phyloP scores from a whole-genome alignment of 2,329 filamentous ascomycete genomes.

The Exophiala dermatitidis region DNA sequence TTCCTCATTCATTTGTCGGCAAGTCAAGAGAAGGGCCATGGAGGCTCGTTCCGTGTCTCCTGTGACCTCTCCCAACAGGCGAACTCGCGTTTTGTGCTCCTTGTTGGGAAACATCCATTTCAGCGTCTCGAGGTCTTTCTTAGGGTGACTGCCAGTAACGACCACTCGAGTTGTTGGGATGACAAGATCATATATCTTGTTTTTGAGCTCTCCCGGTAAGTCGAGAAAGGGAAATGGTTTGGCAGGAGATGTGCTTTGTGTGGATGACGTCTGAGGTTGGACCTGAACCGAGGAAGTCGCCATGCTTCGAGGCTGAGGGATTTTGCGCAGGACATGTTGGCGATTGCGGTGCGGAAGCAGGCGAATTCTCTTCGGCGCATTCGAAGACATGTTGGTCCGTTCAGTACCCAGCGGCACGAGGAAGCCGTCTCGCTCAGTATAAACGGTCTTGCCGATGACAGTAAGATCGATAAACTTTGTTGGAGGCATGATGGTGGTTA shows the following conservation, averaged over 20 bases:
- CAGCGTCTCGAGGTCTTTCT: slow-evolving; percentile 19
- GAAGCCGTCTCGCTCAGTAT: not conserved
- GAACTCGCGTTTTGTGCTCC: slow-evolving; percentile 19
- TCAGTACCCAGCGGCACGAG: not conserved
- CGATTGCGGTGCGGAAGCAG: slow-evolving; percentile 8
- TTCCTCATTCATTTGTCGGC: slow-evolving; percentile 25
- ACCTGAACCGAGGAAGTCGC: not conserved
- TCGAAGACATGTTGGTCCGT: not conserved
- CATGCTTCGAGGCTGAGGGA: slow-evolving; percentile 1
- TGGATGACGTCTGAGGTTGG: not conserved
- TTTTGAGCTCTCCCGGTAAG: slow-evolving; percentile 62
- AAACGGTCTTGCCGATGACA: too few species aligned
- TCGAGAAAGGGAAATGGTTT: slow-evolving; percentile 55
- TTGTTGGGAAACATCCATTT: slow-evolving; percentile 7
- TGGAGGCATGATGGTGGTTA: too few species aligned
- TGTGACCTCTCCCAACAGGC: slow-evolving; percentile 9
- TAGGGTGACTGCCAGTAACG: slow-evolving; percentile 19
- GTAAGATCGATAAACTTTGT: too few species aligned
- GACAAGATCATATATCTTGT: slow-evolving; percentile 60
- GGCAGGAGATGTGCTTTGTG: not conserved
- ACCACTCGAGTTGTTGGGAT: slow-evolving; percentile 38
- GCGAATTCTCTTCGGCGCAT: slow-evolving; percentile 3
- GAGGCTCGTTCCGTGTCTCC: not conserved
- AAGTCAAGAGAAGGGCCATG: slow-evolving; percentile 19
- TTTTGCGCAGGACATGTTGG: slow-evolving; percentile 9